Base-by-base conservation (phyloP, 2,329 filamentous ascomycete species). In the Penicillium rolfsii region DNA sequence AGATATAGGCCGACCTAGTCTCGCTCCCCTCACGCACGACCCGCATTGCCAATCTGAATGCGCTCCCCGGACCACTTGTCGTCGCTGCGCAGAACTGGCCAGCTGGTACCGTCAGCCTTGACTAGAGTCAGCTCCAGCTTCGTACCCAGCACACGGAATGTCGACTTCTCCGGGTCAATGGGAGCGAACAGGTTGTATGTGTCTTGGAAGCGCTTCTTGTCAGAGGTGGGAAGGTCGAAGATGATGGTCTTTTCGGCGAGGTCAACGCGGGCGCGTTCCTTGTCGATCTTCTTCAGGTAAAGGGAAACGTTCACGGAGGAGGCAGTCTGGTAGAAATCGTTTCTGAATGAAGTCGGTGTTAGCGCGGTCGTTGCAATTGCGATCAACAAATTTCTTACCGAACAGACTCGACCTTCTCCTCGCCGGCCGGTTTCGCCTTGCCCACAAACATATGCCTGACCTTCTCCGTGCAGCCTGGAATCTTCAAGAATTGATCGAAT, bases 401-500 rank as follows among this genome's bases (percentile, higher is more conserved):
- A 64, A 97, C 90, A 3, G 86, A 88, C 46, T 92, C 87, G 43
- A 96, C 78, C 70, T 90, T 82, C 79, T 96, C 92, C 78, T 96
- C 91, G 1, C 84, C 85, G 5, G 76, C 73, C 36, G 83, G 81
- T 77, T 91, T 91, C 69, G 85, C 86, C 67, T 87, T 84, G 6
- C 87, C 91, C 36, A 98, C 84, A 72, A 97, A 99, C 67, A 97
- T 78, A 81, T 99, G 95, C 62, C 85, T 83, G 46, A 83, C 81
- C 78, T 93, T 95, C 46, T 89, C 93, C 75, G 87, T 88, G 80
- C 95, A 99, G 1, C 95, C 95, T 70, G 91, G 88, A 61, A 99
- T 94, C 78, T 91, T 95, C 88, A 99, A 88, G 79, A 99, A 99
- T 77, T 98, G 90, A 76, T 99, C 93, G 77, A 99, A 99, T 74